Conservation (phyloP, 2,329 filamentous ascomycete genomes). For the Elsinoe necatrix region DNA sequence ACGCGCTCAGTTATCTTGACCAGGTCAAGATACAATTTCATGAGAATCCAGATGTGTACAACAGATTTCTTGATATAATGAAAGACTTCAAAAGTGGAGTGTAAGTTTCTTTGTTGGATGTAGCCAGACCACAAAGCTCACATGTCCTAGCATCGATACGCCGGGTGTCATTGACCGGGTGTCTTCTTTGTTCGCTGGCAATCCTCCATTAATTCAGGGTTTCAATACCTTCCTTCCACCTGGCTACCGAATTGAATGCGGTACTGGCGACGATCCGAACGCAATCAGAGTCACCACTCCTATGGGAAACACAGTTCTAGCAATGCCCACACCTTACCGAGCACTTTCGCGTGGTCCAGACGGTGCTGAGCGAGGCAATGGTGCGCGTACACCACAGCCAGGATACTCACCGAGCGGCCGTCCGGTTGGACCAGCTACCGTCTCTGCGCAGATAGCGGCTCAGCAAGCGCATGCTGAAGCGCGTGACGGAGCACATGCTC, state of each 20-base stretch:
- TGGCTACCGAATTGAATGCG: constrained; percentile 93
- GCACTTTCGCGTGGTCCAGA: constrained; percentile 37
- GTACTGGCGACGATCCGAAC: constrained; percentile 86
- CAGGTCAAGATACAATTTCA: constrained; percentile 98
- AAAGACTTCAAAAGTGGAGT: constrained; percentile 99
- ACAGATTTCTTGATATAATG: constrained; percentile 96
- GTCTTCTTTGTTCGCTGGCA: constrained; percentile 88
- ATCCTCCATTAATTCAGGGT: constrained; percentile 77
- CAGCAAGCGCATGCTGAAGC: constrained; percentile 23
- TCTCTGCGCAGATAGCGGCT: constrained; percentile 27
- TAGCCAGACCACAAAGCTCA: constrained; percentile 20
- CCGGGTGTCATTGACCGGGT: constrained; percentile 96
- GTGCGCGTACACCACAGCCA: constrained; percentile 35
- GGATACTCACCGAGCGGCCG: constrained; percentile 36
- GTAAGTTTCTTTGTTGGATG: constrained; percentile 45
- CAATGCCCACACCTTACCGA: constrained; percentile 54
- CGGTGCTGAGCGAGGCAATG: constrained; percentile 23
- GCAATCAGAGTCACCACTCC: constrained; percentile 95
- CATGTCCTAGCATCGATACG: constrained; percentile 65
- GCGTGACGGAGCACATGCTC: constrained; percentile 19
- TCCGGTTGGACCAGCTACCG: constrained; percentile 33
- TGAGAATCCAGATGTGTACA: constrained; percentile 95
- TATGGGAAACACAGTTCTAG: constrained; percentile 91
- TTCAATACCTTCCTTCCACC: constrained; percentile 94
- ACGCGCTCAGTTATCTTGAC: constrained; percentile 90